phyloP scores from a whole-genome alignment of 2,329 filamentous ascomycete genomes.

The Clarireedia monteithiana region DNA sequence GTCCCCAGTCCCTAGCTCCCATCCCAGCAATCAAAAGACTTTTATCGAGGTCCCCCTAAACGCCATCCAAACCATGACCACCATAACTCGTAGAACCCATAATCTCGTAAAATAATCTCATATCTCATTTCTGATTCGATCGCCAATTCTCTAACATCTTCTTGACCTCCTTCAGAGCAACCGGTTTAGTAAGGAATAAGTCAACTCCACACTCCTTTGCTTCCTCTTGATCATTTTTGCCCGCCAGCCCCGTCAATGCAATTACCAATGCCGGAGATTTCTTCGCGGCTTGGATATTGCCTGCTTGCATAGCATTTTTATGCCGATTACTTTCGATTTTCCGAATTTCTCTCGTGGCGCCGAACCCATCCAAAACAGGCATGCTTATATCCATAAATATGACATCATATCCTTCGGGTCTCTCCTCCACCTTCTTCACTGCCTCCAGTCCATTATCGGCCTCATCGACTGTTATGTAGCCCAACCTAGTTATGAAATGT shows the following conservation, averaged over 20 bases:
- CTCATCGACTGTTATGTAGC: conserved; percentile 33
- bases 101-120: background rate
- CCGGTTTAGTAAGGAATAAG: conserved; percentile 34
- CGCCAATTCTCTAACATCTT: conserved; percentile 33
- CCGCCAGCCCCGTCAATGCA: conserved; percentile 32
- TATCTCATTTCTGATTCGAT: conserved; percentile 22
- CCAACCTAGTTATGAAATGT: conserved; percentile 32
- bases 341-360: conserved; percentile 41
- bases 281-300: conserved; percentile 15
- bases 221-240: conserved; percentile 29
- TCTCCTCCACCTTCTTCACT: conserved; percentile 34
- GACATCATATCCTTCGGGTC: conserved; percentile 33
- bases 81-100: background rate
- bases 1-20: background rate
- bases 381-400: conserved; percentile 45
- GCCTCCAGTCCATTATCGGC: conserved; percentile 42
- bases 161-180: conserved; percentile 34
- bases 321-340: conserved; percentile 34
- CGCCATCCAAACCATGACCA: background rate
- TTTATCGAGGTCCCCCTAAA: background rate
- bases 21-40: background rate
- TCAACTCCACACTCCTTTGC: conserved; percentile 31
- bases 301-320: conserved; percentile 6
- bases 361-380: conserved; percentile 46
- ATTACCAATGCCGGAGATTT: conserved; percentile 29